Percentiles rank a stretch among this genome's conserved stretches.
phyloP scores from a whole-genome alignment of 768 basidiomycete genomes.

The Plicaturopsis crispa region DNA sequence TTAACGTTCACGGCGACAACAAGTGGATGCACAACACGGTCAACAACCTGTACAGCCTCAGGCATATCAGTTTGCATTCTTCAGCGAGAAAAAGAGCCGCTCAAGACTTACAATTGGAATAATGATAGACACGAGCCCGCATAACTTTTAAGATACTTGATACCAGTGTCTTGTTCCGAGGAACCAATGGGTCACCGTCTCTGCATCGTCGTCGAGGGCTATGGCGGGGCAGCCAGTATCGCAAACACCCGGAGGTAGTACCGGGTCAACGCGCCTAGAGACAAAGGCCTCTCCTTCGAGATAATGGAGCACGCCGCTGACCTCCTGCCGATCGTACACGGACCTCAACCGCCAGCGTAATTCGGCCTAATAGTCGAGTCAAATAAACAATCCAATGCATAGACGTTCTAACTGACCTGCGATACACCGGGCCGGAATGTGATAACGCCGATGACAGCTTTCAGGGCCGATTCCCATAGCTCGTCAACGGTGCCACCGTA shows the following conservation, averaged over 20 bases:
- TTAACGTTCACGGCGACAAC: too few species aligned
- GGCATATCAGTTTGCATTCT: too few species aligned
- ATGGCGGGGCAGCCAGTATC: slow-evolving; percentile 14
- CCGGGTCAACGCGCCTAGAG: slow-evolving; percentile 20
- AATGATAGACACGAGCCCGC: background rate
- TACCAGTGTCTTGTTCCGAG: slow-evolving; percentile 59
- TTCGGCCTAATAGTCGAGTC: slow-evolving; percentile 39
- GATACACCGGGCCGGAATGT: slow-evolving; percentile 68
- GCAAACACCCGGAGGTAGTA: slow-evolving; percentile 8
- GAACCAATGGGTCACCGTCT: slow-evolving; percentile 48
- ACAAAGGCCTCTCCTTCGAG: slow-evolving; percentile 48
- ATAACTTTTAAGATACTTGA: slow-evolving; percentile 23
- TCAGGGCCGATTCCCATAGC: slow-evolving; percentile 66
- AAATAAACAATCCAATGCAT: slow-evolving; percentile 2
- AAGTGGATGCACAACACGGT: too few species aligned
- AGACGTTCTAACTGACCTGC: slow-evolving; percentile 63
- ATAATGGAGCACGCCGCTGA: slow-evolving; percentile 50
- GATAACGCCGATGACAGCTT: slow-evolving; percentile 59
- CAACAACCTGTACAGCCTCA: too few species aligned
- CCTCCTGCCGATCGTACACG: slow-evolving; percentile 72
- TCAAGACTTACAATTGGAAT: background rate
- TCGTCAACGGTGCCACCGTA: slow-evolving; percentile 51
- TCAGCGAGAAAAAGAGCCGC: too few species aligned
- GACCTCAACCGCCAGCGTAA: slow-evolving; percentile 63
- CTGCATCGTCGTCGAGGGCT: slow-evolving; percentile 46